phyloP scores from a whole-genome alignment of 331 rosid genomes.

The Malus hybrid region DNA sequence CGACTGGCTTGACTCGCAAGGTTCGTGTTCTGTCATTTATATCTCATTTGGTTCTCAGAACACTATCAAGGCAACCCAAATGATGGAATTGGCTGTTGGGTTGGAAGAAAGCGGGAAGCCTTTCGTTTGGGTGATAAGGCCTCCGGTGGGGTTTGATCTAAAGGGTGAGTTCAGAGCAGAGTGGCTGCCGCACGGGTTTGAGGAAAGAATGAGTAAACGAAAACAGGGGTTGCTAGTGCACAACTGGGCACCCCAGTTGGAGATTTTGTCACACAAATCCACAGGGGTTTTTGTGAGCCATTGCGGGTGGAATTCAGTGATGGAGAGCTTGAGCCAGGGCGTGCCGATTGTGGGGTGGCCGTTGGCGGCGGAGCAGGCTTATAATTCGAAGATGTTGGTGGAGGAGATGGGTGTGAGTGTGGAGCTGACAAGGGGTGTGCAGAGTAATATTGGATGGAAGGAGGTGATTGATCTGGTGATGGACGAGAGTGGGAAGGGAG shows the following conservation, averaged over 20 bases:
- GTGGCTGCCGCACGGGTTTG: conserved; percentile 56
- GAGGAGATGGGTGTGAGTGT: conserved; percentile 60
- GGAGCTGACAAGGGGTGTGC: conserved; percentile 41
- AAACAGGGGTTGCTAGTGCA: conserved; percentile 34
- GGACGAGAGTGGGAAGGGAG: conserved; percentile 39
- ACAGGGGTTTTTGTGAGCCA: conserved; percentile 48
- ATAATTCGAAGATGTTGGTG: conserved; percentile 57
- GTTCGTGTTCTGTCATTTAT: conserved; percentile 38
- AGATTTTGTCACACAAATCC: conserved; percentile 32
- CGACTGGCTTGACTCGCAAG: conserved; percentile 44
- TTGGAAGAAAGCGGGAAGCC: conserved; percentile 43
- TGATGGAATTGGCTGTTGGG: conserved; percentile 56
- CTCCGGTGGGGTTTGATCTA: conserved; percentile 46
- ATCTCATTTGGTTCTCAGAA: conserved; percentile 75
- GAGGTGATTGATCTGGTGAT: conserved; percentile 44
- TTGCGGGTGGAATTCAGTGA: conserved; percentile 36
- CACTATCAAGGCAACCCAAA: conserved; percentile 43
- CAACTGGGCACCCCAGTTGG: too few relatives aligned
- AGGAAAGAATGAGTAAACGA: conserved; percentile 30
- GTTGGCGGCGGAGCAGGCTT: conserved; percentile 58
- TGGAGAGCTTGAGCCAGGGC: conserved; percentile 56
- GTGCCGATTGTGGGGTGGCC: conserved; percentile 78
- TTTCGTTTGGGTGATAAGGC: conserved; percentile 65
- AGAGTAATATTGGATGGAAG: conserved; percentile 17
- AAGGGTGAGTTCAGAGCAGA: conserved; percentile 34